These are phyloP conservation scores for Gracilaria vermiculophylla DNA, from an alignment of 23 red algal genomes.

Conservation along the genomic window DNA sequence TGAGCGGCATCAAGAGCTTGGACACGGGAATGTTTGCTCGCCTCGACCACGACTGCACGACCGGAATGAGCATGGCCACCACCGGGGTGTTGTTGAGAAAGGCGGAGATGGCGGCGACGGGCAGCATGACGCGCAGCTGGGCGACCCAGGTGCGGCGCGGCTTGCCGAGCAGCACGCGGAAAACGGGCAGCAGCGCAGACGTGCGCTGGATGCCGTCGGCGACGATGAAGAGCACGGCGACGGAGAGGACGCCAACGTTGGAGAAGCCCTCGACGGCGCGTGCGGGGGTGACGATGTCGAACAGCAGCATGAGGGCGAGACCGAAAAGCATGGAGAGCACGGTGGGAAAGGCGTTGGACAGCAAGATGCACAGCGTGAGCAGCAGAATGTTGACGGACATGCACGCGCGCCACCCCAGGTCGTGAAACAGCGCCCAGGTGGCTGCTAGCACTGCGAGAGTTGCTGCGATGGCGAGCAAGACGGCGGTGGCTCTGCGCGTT, in stretches of 20 bases:
- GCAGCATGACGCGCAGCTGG: slow-evolving; percentile 61
- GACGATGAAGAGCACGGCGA: slow-evolving; percentile 78
- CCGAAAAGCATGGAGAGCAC: slow-evolving; percentile 39
- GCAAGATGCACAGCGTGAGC: slow-evolving; percentile 44
- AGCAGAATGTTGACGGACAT: slow-evolving; percentile 56
- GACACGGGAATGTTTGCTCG: slow-evolving; percentile 53
- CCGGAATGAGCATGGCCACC: slow-evolving; percentile 77
- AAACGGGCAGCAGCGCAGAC: slow-evolving; percentile 47
- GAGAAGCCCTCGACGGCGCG: slow-evolving; percentile 69
- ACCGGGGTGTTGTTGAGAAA: slow-evolving; percentile 84
- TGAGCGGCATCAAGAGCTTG: slow-evolving; percentile 84
- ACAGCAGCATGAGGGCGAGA: slow-evolving; percentile 56
- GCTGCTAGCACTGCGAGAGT: slow-evolving; percentile 29
- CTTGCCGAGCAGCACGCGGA: slow-evolving; percentile 73
- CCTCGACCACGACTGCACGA: slow-evolving; percentile 66
- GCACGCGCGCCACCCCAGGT: slow-evolving; percentile 74
- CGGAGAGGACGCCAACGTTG: slow-evolving; percentile 68
- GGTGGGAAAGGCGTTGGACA: slow-evolving; percentile 61
- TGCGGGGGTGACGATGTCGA: slow-evolving; percentile 51
- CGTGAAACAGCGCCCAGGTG: slow-evolving; percentile 47
- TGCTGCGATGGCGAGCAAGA: slow-evolving; percentile 20
- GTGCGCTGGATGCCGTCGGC: slow-evolving; percentile 84
- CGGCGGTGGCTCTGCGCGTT: not conserved
- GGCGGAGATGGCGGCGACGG: slow-evolving; percentile 62
- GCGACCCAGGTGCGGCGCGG: slow-evolving; percentile 44